phyloP scores from a whole-genome alignment of 2,329 filamentous ascomycete species.

The Orbilia javanica region DNA sequence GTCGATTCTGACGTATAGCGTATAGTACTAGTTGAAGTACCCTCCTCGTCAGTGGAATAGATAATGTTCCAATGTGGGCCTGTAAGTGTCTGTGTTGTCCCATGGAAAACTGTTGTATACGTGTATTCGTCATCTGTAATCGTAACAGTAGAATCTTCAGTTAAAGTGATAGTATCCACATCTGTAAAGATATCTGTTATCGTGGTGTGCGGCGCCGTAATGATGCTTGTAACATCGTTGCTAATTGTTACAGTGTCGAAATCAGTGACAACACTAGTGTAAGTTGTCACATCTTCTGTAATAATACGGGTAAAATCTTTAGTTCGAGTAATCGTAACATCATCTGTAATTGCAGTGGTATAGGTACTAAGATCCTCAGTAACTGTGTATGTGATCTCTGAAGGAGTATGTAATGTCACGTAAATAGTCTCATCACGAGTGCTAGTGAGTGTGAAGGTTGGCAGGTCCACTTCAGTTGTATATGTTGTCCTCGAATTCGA shows the following conservation, averaged over 20 bases:
- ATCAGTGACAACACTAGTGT: background rate
- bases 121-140: conserved; percentile 13
- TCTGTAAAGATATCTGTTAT: background rate
- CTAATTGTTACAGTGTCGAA: background rate
- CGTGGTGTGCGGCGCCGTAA: background rate
- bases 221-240: background rate
- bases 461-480: background rate
- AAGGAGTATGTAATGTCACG: background rate
- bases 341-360: conserved; percentile 4
- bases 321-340: conserved; percentile 16
- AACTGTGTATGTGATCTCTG: conserved; percentile 12
- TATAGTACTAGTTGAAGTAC: conserved; percentile 13
- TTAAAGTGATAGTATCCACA: conserved; percentile 1
- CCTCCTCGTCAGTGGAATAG: conserved; percentile 19
- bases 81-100: conserved; percentile 3
- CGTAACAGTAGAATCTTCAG: conserved; percentile 1
- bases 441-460: background rate
- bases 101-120: conserved; percentile 23
- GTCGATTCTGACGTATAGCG: conserved; percentile 6
- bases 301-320: conserved; percentile 2
- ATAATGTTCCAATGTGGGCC: conserved; percentile 1
- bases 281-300: conserved; percentile 1
- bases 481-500: background rate
- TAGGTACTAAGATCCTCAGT: conserved; percentile 16
- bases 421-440: background rate